Evolutionary conservation across 1,284 basidiomycete species (phyloP).

Genomic region (Ustanciosporium gigantosporum): DNA sequence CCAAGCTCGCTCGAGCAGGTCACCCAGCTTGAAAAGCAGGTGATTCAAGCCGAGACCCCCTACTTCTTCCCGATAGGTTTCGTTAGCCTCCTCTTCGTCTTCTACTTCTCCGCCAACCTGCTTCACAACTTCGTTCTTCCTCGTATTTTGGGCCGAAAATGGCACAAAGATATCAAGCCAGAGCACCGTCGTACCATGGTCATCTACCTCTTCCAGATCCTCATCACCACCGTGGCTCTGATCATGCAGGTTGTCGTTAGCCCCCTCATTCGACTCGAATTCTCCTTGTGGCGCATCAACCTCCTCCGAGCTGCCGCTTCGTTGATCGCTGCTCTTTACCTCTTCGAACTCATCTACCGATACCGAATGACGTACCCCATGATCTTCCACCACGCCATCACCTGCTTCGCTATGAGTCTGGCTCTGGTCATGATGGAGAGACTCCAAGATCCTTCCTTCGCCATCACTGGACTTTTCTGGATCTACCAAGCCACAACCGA

Average conservation of each 20-base stretch:
- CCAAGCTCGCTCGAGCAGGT: no score
- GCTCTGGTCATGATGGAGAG: conserved; percentile 18
- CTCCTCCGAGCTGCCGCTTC: conserved; percentile 8
- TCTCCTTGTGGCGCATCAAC: conserved; percentile 8
- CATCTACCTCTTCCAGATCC: conserved; percentile 15
- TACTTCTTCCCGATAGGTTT: no score
- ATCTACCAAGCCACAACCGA: conserved; percentile 37
- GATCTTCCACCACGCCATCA: conserved; percentile 30
- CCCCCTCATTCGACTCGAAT: conserved; percentile 5
- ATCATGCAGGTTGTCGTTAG: conserved; percentile 8
- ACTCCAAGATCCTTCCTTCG: conserved; percentile 16
- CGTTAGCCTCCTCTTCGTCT: conserved; percentile 12
- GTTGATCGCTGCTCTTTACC: conserved; percentile 23
- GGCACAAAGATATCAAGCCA: conserved; percentile 5
- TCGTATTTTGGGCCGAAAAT: conserved; percentile 1
- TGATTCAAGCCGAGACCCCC: no score
- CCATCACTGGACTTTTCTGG: conserved; percentile 22
- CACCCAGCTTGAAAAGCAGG: no score
- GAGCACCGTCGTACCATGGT: conserved; percentile 22
- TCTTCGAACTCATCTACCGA: conserved; percentile 40
- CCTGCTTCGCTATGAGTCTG: conserved; percentile 25
- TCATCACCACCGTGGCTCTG: conserved; percentile 14
- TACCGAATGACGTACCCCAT: conserved; percentile 29
- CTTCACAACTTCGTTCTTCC: conserved; percentile 11
- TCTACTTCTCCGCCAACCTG: conserved; percentile 7